Evolutionary conservation across 129 eudicot species (phyloP), one percentile per base, ranked within the genome.

Genomic region (Flaveria sonorensis): DNA sequence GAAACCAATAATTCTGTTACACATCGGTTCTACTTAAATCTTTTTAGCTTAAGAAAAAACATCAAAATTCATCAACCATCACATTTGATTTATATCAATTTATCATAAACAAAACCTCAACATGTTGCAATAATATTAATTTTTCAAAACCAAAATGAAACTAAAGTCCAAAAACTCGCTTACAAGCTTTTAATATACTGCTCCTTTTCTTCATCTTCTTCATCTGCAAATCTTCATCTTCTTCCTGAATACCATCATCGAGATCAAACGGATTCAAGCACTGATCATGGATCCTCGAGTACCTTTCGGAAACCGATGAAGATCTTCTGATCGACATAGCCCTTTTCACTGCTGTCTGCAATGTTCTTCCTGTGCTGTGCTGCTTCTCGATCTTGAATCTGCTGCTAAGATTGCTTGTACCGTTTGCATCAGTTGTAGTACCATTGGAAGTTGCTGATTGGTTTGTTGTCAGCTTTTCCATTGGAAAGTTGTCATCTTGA

Each of bases 301-400:
- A 90, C 77, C 88, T 86, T 70, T 90, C 96, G n/a, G 91, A 86
- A 26, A 85, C 89, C 26, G 96, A 90, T 14, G 91, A 82, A 71
- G 96, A 86, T 84, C 96, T 90, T 62, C 92, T 86, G 63, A 86
- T 81, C 3, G 93, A 90, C 47, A 88, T 71, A 14, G 70, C 93
- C 70, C 86, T 88, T 24, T 78, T 76, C 80, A 90, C 85, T 9
- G 84, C 70, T 55, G 80, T 66, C 0, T 80, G 80, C 56, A 74
- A 43, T 81, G 84, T 48, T 74, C 80, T 69, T 74, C 80, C 84
- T 10, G 84, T 81, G 30, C 87, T 80, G 50, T 85, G 79, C 32
- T 81, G 84, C 39, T 85, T 87, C 28, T 84, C 86, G 28, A 84
- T 71, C 72, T 72, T 81, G 77, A 78, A 81, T 57, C 85, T 74